Evolutionary conservation across 148 eudicot species (phyloP).

Genomic region (Arbutus unedo): DNA sequence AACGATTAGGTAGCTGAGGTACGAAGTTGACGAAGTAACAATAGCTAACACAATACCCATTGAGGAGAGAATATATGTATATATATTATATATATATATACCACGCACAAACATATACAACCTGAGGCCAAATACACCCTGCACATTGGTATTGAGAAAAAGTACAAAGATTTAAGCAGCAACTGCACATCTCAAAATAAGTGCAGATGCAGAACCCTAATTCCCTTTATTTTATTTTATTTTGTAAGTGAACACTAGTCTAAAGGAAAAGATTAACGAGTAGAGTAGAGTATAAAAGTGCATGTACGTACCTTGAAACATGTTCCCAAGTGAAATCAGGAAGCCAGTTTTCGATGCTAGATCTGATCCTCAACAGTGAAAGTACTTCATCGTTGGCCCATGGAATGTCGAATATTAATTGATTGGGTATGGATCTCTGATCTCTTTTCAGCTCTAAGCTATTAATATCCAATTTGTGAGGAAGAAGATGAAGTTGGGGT

Average conservation of each 20-base stretch:
- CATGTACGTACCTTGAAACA: slow-evolving; percentile 60
- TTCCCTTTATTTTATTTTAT: background rate
- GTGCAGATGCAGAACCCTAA: slow-evolving; percentile 13
- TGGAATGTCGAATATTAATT: slow-evolving; percentile 1
- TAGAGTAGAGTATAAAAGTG: background rate
- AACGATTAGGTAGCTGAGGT: background rate
- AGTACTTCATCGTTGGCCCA: slow-evolving; percentile 78
- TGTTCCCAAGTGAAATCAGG: slow-evolving; percentile 77
- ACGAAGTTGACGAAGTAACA: background rate
- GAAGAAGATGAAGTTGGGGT: slow-evolving; percentile 14
- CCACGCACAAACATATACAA: background rate
- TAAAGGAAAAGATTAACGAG: background rate
- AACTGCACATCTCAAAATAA: background rate
- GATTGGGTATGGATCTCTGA: slow-evolving; percentile 18
- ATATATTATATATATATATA: too few species aligned
- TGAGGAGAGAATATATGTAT: background rate
- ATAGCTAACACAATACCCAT: background rate
- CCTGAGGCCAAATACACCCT: too few species aligned
- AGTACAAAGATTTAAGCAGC: background rate
- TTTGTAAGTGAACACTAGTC: background rate
- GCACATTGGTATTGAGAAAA: background rate
- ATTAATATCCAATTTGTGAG: slow-evolving; percentile 8
- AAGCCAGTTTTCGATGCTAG: slow-evolving; percentile 59
- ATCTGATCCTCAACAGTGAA: slow-evolving; percentile 62
- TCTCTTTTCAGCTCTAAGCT: slow-evolving; percentile 16